Conservation (phyloP, 345 rosid species). For the Microcos paniculata region DNA sequence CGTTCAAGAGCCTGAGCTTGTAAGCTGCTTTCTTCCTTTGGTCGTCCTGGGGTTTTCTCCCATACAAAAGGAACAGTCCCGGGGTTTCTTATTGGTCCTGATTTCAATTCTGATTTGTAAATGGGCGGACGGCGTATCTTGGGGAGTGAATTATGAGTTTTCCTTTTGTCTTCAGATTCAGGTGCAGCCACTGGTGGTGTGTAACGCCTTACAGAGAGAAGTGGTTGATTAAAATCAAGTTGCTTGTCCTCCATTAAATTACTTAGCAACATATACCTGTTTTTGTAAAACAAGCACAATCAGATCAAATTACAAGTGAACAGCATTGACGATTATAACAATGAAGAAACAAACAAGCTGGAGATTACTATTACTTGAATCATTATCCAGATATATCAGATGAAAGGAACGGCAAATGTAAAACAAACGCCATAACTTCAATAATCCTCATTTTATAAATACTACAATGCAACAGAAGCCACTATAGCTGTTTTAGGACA, state of each 20-base stretch:
- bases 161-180: constrained; percentile 45
- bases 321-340: constrained; percentile 6
- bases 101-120: constrained; percentile 76
- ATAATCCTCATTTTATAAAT: neutral
- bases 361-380: neutral
- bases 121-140: constrained; percentile 52
- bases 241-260: constrained; percentile 80
- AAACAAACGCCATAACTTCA: neutral
- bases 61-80: constrained; percentile 91
- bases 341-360: neutral
- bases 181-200: constrained; percentile 31
- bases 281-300: constrained; percentile 26
- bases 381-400: neutral
- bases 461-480: constrained; percentile 4
- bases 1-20: constrained; percentile 20
- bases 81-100: constrained; percentile 83
- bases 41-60: constrained; percentile 85
- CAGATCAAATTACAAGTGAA: neutral
- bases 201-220: constrained; percentile 70
- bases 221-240: constrained; percentile 74
- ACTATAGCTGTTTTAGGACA: neutral
- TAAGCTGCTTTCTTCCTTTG: constrained; percentile 55
- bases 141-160: constrained; percentile 35
- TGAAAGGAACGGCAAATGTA: neutral
- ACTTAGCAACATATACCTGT: constrained; percentile 30